These are phyloP conservation scores for Porcisia deanei DNA, from an alignment of 208 protist genomes.

Conservation along the genomic window DNA sequence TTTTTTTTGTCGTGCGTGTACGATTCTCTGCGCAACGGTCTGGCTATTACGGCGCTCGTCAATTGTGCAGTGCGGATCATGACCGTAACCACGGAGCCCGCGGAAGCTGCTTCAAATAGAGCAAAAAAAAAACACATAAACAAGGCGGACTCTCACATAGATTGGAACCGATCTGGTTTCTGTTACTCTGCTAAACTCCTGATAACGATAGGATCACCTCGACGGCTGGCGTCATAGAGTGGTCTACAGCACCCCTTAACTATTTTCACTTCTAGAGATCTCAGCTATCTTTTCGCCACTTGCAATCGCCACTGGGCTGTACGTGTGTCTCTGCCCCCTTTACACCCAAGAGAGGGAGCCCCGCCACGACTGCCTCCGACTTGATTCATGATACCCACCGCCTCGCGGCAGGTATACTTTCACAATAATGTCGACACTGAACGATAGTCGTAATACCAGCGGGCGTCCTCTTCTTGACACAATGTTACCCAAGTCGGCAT, in stretches of 20 bases:
- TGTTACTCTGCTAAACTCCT: background rate
- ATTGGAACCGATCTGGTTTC: background rate
- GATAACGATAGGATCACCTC: background rate
- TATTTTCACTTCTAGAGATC: background rate
- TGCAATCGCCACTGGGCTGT: background rate
- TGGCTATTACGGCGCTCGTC: background rate
- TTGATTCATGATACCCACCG: too few relatives aligned
- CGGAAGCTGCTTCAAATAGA: background rate
- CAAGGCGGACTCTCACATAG: background rate
- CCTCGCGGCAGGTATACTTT: background rate
- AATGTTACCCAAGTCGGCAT: background rate
- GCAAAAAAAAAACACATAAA: background rate
- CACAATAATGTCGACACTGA: conserved; percentile 21
- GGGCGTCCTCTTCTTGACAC: background rate
- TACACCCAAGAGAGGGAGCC: background rate
- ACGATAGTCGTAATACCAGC: conserved; percentile 9
- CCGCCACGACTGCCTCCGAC: background rate
- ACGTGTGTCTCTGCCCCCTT: background rate
- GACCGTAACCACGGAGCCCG: background rate
- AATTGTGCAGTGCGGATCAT: background rate
- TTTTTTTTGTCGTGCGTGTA: too few relatives aligned
- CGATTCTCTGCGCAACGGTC: background rate
- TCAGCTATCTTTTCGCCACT: background rate
- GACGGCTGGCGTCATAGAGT: background rate
- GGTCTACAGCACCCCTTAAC: background rate